Conservation (phyloP, 2,329 filamentous ascomycete genomes). For the Dothistroma septosporum region DNA sequence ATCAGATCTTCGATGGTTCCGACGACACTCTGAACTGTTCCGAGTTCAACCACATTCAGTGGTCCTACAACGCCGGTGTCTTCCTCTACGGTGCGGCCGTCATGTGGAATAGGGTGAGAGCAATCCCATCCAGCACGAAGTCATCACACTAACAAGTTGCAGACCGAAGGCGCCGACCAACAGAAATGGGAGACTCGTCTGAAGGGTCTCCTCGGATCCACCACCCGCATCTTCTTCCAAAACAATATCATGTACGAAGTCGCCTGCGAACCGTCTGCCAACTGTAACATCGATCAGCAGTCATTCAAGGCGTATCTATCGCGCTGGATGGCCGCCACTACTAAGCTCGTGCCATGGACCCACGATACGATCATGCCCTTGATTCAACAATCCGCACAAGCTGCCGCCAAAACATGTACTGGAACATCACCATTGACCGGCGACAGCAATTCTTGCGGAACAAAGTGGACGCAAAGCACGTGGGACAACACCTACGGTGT, state of each 20-base stretch:
- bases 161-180: slow-evolving; percentile 24
- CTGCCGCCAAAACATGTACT: slow-evolving; percentile 50
- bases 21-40: slow-evolving; percentile 44
- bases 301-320: slow-evolving; percentile 48
- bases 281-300: slow-evolving; percentile 45
- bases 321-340: slow-evolving; percentile 51
- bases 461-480: slow-evolving; percentile 38
- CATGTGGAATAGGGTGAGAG: slow-evolving; percentile 45
- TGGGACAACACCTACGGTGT: slow-evolving; percentile 50
- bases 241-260: slow-evolving; percentile 44
- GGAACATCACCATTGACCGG: slow-evolving; percentile 37
- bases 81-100: slow-evolving; percentile 45
- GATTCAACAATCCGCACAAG: slow-evolving; percentile 50
- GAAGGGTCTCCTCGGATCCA: slow-evolving; percentile 25
- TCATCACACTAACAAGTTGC: background rate
- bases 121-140: background rate
- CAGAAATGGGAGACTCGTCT: slow-evolving; percentile 24
- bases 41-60: slow-evolving; percentile 43
- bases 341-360: slow-evolving; percentile 57
- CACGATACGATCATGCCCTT: slow-evolving; percentile 49
- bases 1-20: slow-evolving; percentile 45
- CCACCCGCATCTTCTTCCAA: slow-evolving; percentile 39
- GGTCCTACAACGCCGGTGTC: slow-evolving; percentile 47
- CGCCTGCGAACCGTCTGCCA: slow-evolving; percentile 40
- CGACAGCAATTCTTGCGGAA: slow-evolving; percentile 43